These are phyloP conservation scores for Tolypocladium cylindrosporum DNA, from an alignment of 2,329 filamentous ascomycete genomes.

Conservation along the genomic window DNA sequence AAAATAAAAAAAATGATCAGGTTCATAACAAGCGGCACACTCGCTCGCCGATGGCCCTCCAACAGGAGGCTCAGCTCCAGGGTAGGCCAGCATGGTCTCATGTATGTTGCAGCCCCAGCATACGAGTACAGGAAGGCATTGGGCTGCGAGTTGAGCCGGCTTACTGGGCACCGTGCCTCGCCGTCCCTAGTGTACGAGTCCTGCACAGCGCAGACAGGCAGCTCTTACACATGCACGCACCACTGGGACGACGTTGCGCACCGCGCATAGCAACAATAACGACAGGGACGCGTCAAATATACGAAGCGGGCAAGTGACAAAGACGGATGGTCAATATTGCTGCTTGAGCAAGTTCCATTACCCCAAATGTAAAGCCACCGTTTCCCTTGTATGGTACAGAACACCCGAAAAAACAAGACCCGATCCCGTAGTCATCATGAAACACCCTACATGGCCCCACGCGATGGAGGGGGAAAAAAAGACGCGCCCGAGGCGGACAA, in stretches of 20 bases:
- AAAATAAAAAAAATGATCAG: too few species aligned
- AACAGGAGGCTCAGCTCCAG: too few species aligned
- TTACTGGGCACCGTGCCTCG: background rate
- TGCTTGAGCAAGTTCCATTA: constrained; percentile 20
- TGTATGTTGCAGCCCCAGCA: too few species aligned
- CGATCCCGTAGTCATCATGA: constrained; percentile 31
- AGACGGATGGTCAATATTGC: constrained; percentile 9
- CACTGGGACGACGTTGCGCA: too few species aligned
- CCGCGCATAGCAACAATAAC: background rate
- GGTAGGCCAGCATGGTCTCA: too few species aligned
- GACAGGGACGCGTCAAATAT: background rate
- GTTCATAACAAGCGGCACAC: too few species aligned
- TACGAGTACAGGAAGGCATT: background rate
- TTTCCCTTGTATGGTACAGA: constrained; percentile 33
- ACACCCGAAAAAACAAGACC: constrained; percentile 28
- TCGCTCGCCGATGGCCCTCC: too few species aligned
- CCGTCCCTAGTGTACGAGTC: background rate
- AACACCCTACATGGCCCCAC: constrained; percentile 23
- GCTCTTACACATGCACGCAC: too few species aligned
- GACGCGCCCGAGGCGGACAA: constrained; percentile 9
- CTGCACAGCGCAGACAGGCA: background rate
- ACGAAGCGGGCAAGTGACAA: background rate
- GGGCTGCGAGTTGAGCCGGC: background rate
- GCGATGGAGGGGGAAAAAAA: constrained; percentile 1
- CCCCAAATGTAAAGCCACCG: constrained; percentile 23